These are phyloP conservation scores for Lactarius hatsudake DNA, from an alignment of 768 basidiomycete species.

Conservation along the genomic window DNA sequence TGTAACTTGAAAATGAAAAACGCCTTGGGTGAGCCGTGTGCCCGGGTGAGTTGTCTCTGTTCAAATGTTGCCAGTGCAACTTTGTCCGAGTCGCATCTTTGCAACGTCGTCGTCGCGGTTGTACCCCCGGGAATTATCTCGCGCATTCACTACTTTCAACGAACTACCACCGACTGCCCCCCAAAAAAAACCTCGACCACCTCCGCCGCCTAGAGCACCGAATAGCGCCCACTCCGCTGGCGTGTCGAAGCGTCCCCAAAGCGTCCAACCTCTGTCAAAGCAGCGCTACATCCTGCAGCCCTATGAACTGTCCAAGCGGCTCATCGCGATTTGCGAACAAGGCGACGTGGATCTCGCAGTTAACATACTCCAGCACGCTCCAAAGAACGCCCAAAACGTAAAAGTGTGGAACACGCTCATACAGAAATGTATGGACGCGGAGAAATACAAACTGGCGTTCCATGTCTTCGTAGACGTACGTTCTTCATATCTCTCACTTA, in stretches of 20 bases:
- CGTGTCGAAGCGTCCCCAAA: neutral
- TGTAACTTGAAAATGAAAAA: too few species aligned
- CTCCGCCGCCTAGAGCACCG: neutral
- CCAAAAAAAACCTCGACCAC: neutral
- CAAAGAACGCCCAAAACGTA: constrained; percentile 70
- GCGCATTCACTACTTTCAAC: neutral
- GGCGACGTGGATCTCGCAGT: constrained; percentile 63
- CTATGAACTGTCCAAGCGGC: constrained; percentile 55
- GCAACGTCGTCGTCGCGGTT: constrained; percentile 6
- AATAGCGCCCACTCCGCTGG: neutral
- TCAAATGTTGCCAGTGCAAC: neutral
- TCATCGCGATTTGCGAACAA: constrained; percentile 54
- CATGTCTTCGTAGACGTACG: constrained; percentile 68
- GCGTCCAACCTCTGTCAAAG: neutral
- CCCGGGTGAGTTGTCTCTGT: neutral
- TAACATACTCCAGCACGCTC: constrained; percentile 61
- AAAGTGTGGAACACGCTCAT: constrained; percentile 81
- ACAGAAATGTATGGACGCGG: constrained; percentile 55
- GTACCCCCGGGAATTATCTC: neutral
- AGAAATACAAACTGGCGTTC: constrained; percentile 58
- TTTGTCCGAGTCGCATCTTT: neutral
- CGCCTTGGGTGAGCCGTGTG: too few species aligned
- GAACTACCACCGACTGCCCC: neutral
- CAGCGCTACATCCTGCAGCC: constrained; percentile 44
- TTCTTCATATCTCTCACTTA: neutral